phyloP scores from a whole-genome alignment of 441 rosid species.

The Monsonia emarginata region DNA sequence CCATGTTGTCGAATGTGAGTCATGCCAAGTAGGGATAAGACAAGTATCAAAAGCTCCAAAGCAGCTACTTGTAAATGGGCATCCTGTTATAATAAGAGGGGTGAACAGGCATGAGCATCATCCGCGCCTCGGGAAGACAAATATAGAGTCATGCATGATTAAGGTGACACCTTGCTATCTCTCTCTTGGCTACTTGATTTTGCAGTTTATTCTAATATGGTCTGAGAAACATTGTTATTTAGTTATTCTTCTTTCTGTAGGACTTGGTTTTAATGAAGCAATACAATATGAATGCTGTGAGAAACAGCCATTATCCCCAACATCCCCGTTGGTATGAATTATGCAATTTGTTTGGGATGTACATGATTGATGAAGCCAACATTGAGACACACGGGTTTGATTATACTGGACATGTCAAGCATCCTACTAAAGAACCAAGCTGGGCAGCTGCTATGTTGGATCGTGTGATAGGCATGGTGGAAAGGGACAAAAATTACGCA shows the following conservation, averaged over 20 bases:
- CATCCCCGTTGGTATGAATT: conserved; percentile 96
- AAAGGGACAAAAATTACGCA: conserved; percentile 90
- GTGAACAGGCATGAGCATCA: conserved; percentile 99
- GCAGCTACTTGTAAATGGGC: conserved; percentile 81
- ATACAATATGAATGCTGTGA: conserved; percentile 83
- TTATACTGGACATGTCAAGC: conserved; percentile 67
- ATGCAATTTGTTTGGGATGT: conserved; percentile 90
- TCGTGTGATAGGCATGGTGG: conserved; percentile 95
- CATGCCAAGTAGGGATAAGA: conserved; percentile 78
- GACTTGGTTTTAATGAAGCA: conserved; percentile 91
- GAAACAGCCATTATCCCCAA: conserved; percentile 98
- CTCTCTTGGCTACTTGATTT: conserved; percentile 12
- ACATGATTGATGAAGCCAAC: conserved; percentile 98
- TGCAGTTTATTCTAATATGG: conserved; percentile 13
- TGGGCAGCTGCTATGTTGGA: conserved; percentile 95
- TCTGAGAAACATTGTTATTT: conserved; percentile 3
- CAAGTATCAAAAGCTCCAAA: conserved; percentile 80
- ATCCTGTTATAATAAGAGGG: conserved; percentile 82
- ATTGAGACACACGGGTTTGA: conserved; percentile 94
- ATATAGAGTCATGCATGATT: conserved; percentile 92
- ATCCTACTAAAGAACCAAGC: conserved; percentile 71
- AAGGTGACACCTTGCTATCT: conserved; percentile 42
- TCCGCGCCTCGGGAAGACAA: conserved; percentile 92
- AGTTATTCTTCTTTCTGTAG: conserved; percentile 32
- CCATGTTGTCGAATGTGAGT: conserved; percentile 72